These are phyloP conservation scores for Hyphodiscus sp. DNA, from an alignment of 2,329 filamentous ascomycete species.

Conservation along the genomic window DNA sequence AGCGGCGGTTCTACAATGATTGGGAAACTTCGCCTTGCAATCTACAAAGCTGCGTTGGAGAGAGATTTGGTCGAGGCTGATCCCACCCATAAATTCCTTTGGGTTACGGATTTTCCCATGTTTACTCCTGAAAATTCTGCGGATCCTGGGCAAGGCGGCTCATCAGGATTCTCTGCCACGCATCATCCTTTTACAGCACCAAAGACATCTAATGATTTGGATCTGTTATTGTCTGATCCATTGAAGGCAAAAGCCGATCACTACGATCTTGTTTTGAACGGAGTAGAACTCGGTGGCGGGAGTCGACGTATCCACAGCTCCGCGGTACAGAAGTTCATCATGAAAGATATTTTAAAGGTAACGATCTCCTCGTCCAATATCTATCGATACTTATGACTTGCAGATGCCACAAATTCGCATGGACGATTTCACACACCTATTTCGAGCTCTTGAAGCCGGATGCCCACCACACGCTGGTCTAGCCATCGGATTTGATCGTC, in stretches of 20 bases:
- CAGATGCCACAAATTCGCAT: conserved; percentile 50
- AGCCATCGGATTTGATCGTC: conserved; percentile 83
- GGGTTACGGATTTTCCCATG: conserved; percentile 87
- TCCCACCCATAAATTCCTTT: conserved; percentile 59
- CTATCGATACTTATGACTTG: not conserved
- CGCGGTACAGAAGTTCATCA: conserved; percentile 74
- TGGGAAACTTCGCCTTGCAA: conserved; percentile 26
- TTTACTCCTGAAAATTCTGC: conserved; percentile 66
- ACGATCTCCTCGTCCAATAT: conserved; percentile 1
- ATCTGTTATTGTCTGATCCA: conserved; percentile 66
- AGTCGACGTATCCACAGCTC: conserved; percentile 87
- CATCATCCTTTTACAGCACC: conserved; percentile 97
- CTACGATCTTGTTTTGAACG: conserved; percentile 94
- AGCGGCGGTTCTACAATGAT: conserved; percentile 63
- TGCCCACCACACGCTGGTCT: conserved; percentile 95
- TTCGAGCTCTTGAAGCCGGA: conserved; percentile 74
- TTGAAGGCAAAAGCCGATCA: conserved; percentile 73
- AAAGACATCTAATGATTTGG: conserved; percentile 62
- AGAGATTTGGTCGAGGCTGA: conserved; percentile 21
- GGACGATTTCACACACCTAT: conserved; percentile 76
- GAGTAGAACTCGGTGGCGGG: conserved; percentile 87
- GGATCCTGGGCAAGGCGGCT: conserved; percentile 62
- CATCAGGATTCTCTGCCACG: conserved; percentile 74
- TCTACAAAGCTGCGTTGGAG: conserved; percentile 25
- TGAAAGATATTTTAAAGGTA: conserved; percentile 69